phyloP scores from a whole-genome alignment of 2,329 filamentous ascomycete genomes.

The Verticillium tricorpus region DNA sequence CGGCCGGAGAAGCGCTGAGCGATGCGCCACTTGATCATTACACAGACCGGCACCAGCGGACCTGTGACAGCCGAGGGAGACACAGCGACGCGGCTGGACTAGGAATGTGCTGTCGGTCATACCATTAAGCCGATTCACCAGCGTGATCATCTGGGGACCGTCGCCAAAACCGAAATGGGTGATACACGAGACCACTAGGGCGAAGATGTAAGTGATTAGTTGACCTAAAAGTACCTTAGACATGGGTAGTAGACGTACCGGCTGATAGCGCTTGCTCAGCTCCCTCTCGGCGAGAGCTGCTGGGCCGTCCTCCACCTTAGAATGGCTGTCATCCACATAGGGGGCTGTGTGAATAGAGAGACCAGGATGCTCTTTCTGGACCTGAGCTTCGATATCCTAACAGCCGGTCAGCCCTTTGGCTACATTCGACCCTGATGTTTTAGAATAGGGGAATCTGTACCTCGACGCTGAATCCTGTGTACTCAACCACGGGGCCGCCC shows the following conservation, averaged over 20 bases:
- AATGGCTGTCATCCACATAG: background rate
- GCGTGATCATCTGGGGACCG: background rate
- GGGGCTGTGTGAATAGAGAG: background rate
- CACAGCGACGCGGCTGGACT: background rate
- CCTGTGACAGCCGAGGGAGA: background rate
- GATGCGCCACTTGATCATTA: background rate
- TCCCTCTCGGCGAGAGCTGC: background rate
- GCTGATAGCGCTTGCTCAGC: background rate
- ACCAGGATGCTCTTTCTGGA: background rate
- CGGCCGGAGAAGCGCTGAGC: background rate
- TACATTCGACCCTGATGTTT: background rate
- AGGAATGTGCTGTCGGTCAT: background rate
- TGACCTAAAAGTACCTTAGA: background rate
- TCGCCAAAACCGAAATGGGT: background rate
- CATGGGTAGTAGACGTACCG: background rate
- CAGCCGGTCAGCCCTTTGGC: background rate
- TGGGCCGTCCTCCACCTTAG: background rate
- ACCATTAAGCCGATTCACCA: background rate
- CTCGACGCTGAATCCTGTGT: background rate
- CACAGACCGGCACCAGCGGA: background rate
- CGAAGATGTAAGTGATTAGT: background rate
- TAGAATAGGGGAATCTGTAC: background rate
- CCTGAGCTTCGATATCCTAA: background rate
- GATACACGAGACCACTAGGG: background rate
- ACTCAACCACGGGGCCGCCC: slow-evolving; percentile 12